A percentile compares a stretch with the other conserved stretches of the same genome.
Conservation (phyloP, 1,139 yeast genomes). For the Hyphopichia buzzinii region DNA sequence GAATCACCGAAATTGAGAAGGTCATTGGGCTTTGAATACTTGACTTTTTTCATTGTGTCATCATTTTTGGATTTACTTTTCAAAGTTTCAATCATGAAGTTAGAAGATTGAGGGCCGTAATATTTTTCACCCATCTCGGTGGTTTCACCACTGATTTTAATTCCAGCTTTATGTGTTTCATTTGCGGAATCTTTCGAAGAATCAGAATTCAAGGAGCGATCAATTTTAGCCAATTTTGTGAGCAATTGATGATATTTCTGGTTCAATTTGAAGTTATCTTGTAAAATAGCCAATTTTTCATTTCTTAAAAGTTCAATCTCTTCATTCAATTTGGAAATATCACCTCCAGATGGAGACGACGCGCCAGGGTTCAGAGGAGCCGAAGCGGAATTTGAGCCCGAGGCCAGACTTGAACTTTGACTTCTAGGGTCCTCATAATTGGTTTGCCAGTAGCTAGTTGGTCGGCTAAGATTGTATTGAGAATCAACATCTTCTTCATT, state of each 20-base stretch:
- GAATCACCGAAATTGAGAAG: conserved; percentile 12
- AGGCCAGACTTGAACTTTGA: neutral
- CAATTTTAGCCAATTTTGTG: conserved; percentile 2
- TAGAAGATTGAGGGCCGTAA: conserved; percentile 51
- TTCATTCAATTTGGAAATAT: conserved; percentile 5
- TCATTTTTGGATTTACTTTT: conserved; percentile 15
- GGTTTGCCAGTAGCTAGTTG: neutral
- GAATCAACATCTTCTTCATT: conserved; percentile 20
- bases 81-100: conserved; percentile 41
- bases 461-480: neutral
- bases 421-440: neutral
- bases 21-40: conserved; percentile 8
- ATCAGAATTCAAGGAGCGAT: conserved; percentile 4
- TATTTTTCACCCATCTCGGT: conserved; percentile 38
- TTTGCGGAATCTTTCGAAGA: neutral
- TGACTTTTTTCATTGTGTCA: conserved; percentile 5
- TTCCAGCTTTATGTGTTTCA: neutral
- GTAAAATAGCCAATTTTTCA: conserved; percentile 20
- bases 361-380: neutral
- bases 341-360: neutral
- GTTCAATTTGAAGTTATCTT: conserved; percentile 18
- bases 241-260: conserved; percentile 7
- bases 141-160: conserved; percentile 19
- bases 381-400: neutral
- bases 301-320: conserved; percentile 15